phyloP scores from a whole-genome alignment of 495 filamentous ascomycete species.

The Talaromyces trachyspermus region DNA sequence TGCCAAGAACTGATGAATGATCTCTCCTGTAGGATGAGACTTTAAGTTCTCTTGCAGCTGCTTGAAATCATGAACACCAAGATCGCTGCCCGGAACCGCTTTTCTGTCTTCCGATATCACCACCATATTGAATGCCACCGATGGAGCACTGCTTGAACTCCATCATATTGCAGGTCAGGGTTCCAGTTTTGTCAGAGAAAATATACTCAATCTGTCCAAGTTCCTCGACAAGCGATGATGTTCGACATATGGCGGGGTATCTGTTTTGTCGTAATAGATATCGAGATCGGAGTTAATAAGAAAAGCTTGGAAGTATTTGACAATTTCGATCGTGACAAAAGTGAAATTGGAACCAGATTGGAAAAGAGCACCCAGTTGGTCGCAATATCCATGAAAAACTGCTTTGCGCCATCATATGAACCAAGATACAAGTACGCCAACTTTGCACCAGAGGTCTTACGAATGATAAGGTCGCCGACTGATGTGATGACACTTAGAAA shows the following conservation, averaged over 20 bases:
- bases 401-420: conserved; percentile 52
- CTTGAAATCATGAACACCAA: conserved; percentile 85
- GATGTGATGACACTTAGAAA: conserved; percentile 81
- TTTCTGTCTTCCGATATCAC: conserved; percentile 90
- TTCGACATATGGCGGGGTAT: conserved; percentile 96
- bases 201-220: conserved; percentile 97
- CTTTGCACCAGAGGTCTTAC: conserved; percentile 47
- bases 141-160: conserved; percentile 95
- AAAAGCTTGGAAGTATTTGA: conserved; percentile 96
- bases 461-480: conserved; percentile 79
- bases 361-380: conserved; percentile 99
- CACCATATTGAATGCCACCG: conserved; percentile 86
- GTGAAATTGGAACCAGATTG: conserved; percentile 89
- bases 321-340: conserved; percentile 95
- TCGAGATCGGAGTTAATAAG: conserved; percentile 96
- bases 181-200: conserved; percentile 98
- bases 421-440: conserved; percentile 68
- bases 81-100: conserved; percentile 67
- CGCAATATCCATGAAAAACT: conserved; percentile 91
- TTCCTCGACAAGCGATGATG: conserved; percentile 94
- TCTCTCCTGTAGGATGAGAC: conserved; percentile 55
- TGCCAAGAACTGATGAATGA: conserved; percentile 84
- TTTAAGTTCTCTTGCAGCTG: conserved; percentile 65
- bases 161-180: conserved; percentile 98
- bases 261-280: conserved; percentile 93